phyloP scores from a whole-genome alignment of 1,284 basidiomycete species.

The Pseudomicrostroma phylloplanum region DNA sequence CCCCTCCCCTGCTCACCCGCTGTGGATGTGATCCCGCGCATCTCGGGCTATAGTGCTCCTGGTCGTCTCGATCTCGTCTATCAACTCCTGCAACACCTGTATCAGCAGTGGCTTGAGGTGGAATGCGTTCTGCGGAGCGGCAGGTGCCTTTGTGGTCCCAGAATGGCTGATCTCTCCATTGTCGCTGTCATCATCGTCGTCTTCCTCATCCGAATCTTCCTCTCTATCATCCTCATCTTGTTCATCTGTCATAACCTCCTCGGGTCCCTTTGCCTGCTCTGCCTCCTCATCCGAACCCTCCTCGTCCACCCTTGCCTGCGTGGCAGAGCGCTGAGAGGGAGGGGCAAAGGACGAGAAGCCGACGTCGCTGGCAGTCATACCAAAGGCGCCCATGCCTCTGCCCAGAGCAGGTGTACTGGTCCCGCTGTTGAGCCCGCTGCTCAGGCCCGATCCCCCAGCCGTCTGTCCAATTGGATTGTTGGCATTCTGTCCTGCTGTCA shows the following conservation, averaged over 20 bases:
- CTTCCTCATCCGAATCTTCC: slow-evolving; percentile 5
- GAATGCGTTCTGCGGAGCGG: slow-evolving; percentile 22
- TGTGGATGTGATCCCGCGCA: slow-evolving; percentile 91
- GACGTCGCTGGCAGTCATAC: neutral
- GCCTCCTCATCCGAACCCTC: neutral
- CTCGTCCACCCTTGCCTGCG: neutral
- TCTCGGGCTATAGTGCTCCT: slow-evolving; percentile 78
- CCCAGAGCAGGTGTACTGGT: neutral
- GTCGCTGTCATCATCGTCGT: slow-evolving; percentile 9
- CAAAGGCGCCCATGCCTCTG: neutral
- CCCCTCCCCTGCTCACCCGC: slow-evolving; percentile 62
- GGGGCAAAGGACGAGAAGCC: neutral
- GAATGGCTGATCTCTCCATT: neutral
- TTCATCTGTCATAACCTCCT: slow-evolving; percentile 3
- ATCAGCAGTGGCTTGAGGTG: slow-evolving; percentile 52
- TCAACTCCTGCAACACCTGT: slow-evolving; percentile 61
- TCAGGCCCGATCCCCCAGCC: neutral
- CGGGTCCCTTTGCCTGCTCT: slow-evolving; percentile 7
- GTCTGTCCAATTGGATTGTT: neutral
- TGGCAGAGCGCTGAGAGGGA: neutral
- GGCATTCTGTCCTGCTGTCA: slow-evolving; percentile 23
- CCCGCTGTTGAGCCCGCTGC: neutral
- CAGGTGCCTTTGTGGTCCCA: neutral
- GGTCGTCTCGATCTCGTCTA: slow-evolving; percentile 82
- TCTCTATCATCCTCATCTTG: slow-evolving; percentile 16